Evolutionary conservation across 495 filamentous ascomycete genomes (phyloP), one percentile per base, ranked within the genome.

Genomic region (Rhypophila decipiens): DNA sequence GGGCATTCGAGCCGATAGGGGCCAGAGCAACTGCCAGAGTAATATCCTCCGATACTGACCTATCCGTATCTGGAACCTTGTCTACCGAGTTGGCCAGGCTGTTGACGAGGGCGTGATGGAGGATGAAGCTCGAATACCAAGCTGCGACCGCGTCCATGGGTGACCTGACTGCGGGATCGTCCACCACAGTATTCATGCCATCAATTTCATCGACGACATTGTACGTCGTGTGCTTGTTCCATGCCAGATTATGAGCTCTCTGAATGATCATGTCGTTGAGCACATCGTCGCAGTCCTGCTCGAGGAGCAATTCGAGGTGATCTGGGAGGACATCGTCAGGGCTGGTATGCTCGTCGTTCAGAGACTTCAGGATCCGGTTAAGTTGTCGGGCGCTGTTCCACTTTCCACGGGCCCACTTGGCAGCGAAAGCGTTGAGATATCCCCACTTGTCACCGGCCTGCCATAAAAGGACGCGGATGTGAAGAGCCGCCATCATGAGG

Each of bases 401-500:
- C 53, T 86, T 85, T 49, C 79, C 77, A 40, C 78, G 70, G 21
- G 89, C 87, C 10, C 93, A 61, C 44, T 77, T 79, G 5, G 53
- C 45, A 24, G 60, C 31, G 27, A 88, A 61, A 24, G 78, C 65
- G 56, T 88, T 81, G 42, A 50, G 42, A 15, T 40, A 24, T 40
- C 41, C 82, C 42, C 44, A 52, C 1, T 42, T 47, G 1, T 47
- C 42, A 21, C 55, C 57, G 17, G 75, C 70, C 52, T 88, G 80
- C 86, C 86, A 94, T 15, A 94, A 70, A 13, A 96, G 73, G 24
- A 96, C 82, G 8, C 91, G 87, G 51, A 94, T 85, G 56, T 97
- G 91, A 24, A 97, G 66, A 13, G 91, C 87, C 59, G 93, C 95
- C 33, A 96, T 76, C 88, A 97, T 95, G 48, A 95, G 74, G 41